phyloP scores from a whole-genome alignment of 805 yeast species.

The Geotrichum ghanense region DNA sequence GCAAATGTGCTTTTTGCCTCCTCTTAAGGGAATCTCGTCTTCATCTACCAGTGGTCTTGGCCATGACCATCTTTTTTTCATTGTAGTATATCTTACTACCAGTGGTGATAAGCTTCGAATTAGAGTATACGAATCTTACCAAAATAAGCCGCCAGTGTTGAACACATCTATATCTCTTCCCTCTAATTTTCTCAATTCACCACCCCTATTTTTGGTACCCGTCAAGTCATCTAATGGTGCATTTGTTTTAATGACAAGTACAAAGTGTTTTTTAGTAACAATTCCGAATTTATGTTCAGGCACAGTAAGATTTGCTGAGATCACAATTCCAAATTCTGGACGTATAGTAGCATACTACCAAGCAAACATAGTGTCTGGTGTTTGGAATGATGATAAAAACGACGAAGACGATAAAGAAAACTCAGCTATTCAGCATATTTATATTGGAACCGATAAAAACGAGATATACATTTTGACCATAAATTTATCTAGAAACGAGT shows the following conservation, averaged over 20 bases:
- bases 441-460: neutral
- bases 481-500: neutral
- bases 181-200: neutral
- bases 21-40: neutral
- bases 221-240: neutral
- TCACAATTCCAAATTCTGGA: neutral
- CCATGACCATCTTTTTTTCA: neutral
- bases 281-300: neutral
- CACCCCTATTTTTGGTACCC: neutral
- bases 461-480: neutral
- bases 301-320: neutral
- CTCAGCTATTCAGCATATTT: neutral
- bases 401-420: neutral
- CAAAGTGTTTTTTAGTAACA: neutral
- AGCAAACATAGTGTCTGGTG: neutral
- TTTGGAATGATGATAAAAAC: neutral
- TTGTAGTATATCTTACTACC: neutral
- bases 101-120: neutral
- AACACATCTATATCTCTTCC: neutral
- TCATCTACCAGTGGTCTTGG: conserved; percentile 1
- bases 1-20: neutral
- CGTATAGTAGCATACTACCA: neutral
- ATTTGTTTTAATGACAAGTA: neutral
- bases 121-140: neutral
- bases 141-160: neutral